These are phyloP conservation scores for Zygnema cylindricum DNA, from an alignment of 139 green algal genomes.

Conservation along the genomic window DNA sequence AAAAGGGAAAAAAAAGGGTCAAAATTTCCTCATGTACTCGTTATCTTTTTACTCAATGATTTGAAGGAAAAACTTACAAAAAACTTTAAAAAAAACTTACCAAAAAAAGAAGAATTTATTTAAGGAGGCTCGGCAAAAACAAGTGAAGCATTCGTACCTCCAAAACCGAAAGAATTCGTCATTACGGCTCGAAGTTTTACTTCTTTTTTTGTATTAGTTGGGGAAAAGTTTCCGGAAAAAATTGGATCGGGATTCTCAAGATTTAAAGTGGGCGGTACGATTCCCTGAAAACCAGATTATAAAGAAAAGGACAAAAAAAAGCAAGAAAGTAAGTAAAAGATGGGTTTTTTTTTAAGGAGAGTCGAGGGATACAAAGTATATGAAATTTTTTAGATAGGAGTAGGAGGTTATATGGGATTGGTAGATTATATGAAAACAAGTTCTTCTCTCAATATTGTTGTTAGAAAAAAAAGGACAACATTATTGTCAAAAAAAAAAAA, in stretches of 20 bases:
- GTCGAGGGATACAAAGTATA: background rate
- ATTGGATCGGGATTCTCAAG: conserved; percentile 68
- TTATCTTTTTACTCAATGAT: no score
- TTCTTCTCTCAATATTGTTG: no score
- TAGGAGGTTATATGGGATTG: background rate
- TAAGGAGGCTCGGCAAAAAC: conserved; percentile 69
- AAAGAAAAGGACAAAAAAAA: no score
- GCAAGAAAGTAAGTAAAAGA: background rate
- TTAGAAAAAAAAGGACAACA: no score
- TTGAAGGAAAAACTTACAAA: no score
- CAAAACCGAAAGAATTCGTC: conserved; percentile 96
- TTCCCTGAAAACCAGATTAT: no score
- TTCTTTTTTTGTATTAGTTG: background rate
- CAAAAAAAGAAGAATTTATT: no score
- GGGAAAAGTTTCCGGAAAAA: conserved; percentile 15
- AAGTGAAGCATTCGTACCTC: conserved; percentile 86
- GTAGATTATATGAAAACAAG: no score
- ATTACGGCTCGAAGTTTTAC: conserved; percentile 67
- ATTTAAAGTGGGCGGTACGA: conserved; percentile 83
- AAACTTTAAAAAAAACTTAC: no score
- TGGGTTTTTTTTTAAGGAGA: background rate
- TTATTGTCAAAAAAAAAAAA: no score
- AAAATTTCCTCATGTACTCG: no score
- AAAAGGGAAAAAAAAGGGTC: no score
- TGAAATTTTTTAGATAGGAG: background rate